Evolutionary conservation across 2,329 filamentous ascomycete genomes (phyloP), one percentile per base, ranked within the genome.

Genomic region (Orbilia blumenaviensis): DNA sequence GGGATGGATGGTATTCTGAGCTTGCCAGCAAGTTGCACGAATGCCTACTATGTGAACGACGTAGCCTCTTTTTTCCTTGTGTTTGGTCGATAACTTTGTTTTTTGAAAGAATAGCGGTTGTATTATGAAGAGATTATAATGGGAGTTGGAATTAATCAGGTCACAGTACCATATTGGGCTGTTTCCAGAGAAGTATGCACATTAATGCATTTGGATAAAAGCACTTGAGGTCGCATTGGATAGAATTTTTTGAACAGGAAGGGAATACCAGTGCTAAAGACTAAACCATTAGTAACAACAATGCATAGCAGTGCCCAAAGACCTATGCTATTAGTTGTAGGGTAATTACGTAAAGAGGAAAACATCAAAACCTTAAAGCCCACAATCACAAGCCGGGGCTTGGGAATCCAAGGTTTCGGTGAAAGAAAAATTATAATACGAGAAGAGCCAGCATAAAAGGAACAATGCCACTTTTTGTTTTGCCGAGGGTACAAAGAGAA

Each of bases 391-490:
- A n/a, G n/a, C n/a, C n/a, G n/a, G n/a, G n/a, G n/a, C n/a, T n/a
- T n/a, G n/a, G n/a, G n/a, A n/a, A n/a, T n/a, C n/a, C n/a, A n/a
- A n/a, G n/a, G n/a, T n/a, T n/a, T n/a, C n/a, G n/a, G n/a, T n/a
- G n/a, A n/a, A 36, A 21, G 16, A 56, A 23, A 3, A 56, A 56
- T 21, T 38, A 56, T 56, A 16, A 56, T 38, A 56, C 29, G n/a
- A 69, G 36, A 50, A 68, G 32, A 68, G 62, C 34, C 23, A 27
- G 25, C 8, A 32, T 38, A 12, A n/a, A 36, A 25, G 66, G 54
- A 69, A 66, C n/a, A 48, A 64, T 48, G 64, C 66, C 56, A 71
- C 66, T 71, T 71, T 68, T 67, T 14, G 12, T 38, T 27, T n/a
- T 56, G n/a, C n/a, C 29, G 5, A 56, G 46, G 54, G 6, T 7